Evolutionary conservation across 164 flowering plant genomes (phyloP), one percentile per base, ranked within the genome.

Genomic region (Macadamia integrifolia): DNA sequence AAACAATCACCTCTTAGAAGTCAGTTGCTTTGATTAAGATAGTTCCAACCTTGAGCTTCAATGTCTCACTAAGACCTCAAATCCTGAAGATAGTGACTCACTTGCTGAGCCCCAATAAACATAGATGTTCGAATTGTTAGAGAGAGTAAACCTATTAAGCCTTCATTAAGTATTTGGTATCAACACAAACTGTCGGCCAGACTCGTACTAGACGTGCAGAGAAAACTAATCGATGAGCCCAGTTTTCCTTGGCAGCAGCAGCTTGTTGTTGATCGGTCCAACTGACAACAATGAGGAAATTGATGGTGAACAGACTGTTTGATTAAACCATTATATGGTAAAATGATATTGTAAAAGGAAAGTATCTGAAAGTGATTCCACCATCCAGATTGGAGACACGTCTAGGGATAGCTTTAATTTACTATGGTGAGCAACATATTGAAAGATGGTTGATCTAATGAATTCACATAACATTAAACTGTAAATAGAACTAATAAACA

Each of bases 201-300:
- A 57, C 23, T n/a, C n/a, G 71, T 88, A 94, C 99, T 93, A 94
- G 69, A 66, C 97, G 92, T 14, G 87, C 97, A 73, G 99, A 83
- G 80, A 80, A 92, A 57, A 86, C 74, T 60, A 92, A 70, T 68
- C 92, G 81, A 66, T 90, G 90, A 50, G 82, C 79, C 97, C 90
- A 86, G 67, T 97, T 97, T 85, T 94, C 97, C 77, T 81, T 94
- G 53, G 92, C 87, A 67, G 91, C 93, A 66, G 81, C 85, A 74
- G 77, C 90, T 82, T 97, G 82, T 77, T 94, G 99, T 75, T 90
- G 97, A 80, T 94, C 99, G 9, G 97, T 92, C 95, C 93, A 94
- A 69, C 99, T 94, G 82, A 63, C 60, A 76, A 68, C 67, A 62
- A 15, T 14, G 14, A 55, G 43, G 32, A 66, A 50, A 62, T 18